phyloP scores from a whole-genome alignment of 139 green algal species.

The Chlorella sp. region DNA sequence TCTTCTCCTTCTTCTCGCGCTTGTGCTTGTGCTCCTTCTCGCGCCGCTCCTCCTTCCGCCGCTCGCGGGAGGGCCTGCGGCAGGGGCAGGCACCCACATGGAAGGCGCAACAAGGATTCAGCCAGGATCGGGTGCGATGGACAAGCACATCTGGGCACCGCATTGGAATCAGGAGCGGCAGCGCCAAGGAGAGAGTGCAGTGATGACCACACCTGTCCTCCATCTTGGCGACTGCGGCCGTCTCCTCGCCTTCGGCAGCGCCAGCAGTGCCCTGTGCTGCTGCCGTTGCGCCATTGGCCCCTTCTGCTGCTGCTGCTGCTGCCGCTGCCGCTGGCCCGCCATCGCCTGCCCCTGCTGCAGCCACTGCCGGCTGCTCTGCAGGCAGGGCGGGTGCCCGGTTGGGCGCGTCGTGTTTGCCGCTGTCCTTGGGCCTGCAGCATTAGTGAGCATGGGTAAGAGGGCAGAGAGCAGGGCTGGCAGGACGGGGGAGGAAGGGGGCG shows the following conservation, averaged over 20 bases:
- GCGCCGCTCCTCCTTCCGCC: neutral
- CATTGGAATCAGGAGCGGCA: neutral
- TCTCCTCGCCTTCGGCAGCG: neutral
- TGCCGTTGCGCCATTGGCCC: neutral
- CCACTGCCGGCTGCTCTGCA: no score
- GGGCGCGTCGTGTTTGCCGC: no score
- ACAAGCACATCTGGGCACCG: neutral
- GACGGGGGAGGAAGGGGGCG: neutral
- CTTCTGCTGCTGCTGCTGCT: constrained; percentile 12
- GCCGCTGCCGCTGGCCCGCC: constrained; percentile 9
- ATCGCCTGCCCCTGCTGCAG: constrained; percentile 11
- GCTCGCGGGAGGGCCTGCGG: neutral
- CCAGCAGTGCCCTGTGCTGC: neutral
- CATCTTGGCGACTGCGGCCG: neutral
- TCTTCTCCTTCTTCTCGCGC: constrained; percentile 16
- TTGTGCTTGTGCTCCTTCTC: constrained; percentile 29
- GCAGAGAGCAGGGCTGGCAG: neutral
- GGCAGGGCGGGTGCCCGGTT: no score
- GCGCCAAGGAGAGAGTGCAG: neutral
- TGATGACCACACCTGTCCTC: neutral
- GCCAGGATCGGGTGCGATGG: neutral
- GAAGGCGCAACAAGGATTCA: neutral
- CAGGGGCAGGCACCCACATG: neutral
- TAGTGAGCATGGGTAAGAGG: neutral
- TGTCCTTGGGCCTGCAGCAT: neutral